These are phyloP conservation scores for Ceratocystis lukuohia DNA, from an alignment of 2,329 filamentous ascomycete genomes.

Conservation along the genomic window DNA sequence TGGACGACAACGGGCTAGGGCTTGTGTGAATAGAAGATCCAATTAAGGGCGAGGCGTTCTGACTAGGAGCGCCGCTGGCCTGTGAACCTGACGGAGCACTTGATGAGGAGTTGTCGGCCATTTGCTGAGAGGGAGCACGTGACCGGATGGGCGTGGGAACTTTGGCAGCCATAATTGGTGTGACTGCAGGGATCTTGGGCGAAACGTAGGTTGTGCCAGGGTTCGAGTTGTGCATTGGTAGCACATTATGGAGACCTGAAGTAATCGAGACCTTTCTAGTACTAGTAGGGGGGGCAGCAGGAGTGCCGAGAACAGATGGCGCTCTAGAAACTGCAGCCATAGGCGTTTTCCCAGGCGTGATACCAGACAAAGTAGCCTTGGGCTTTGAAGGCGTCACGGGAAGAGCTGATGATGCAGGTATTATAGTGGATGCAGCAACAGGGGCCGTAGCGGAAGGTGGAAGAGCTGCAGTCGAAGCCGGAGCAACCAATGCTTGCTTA, in stretches of 20 bases:
- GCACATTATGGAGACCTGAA: conserved; percentile 31
- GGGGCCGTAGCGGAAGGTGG: background rate
- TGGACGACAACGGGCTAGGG: conserved; percentile 43
- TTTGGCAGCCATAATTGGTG: conserved; percentile 63
- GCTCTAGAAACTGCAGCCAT: conserved; percentile 29
- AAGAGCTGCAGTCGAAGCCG: background rate
- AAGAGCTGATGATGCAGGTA: background rate
- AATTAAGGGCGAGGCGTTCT: conserved; percentile 46
- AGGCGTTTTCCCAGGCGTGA: conserved; percentile 29
- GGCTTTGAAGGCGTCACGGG: conserved; percentile 9
- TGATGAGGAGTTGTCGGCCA: conserved; percentile 47
- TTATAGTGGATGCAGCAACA: background rate
- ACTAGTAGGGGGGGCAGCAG: background rate
- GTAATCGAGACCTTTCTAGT: conserved; percentile 6
- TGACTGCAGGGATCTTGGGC: conserved; percentile 65
- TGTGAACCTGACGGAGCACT: conserved; percentile 55
- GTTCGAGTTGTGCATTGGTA: conserved; percentile 47
- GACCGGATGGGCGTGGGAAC: conserved; percentile 65
- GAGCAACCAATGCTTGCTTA: background rate
- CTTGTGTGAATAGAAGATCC: conserved; percentile 52
- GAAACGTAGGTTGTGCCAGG: conserved; percentile 51
- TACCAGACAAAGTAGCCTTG: conserved; percentile 26
- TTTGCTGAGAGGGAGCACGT: conserved; percentile 69
- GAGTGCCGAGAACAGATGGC: conserved; percentile 5
- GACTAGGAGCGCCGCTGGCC: conserved; percentile 40